Conservation (phyloP, 2,329 filamentous ascomycete genomes). For the Rugonectria rugulosa region DNA sequence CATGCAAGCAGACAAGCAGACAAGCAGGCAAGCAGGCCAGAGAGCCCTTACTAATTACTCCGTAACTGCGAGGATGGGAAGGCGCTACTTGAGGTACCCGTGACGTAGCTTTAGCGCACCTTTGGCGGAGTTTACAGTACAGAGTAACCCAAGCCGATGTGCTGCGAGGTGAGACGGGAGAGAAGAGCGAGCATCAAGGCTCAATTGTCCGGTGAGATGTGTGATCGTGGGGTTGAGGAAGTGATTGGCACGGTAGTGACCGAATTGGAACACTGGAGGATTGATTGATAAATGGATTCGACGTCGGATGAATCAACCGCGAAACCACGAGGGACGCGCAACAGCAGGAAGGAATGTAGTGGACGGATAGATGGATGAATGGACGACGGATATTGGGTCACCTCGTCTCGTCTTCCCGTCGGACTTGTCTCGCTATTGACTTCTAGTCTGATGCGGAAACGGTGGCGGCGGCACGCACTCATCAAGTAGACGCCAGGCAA, state of each 20-base stretch:
- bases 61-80: neutral
- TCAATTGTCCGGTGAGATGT: neutral
- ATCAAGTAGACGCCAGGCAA: too few species aligned
- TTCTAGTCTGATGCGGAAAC: constrained; percentile 10
- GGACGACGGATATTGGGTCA: neutral
- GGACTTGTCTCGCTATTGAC: constrained; percentile 20
- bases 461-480: neutral
- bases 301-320: neutral
- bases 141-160: constrained; percentile 10
- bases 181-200: constrained; percentile 1
- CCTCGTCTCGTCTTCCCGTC: constrained; percentile 11
- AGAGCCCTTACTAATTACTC: too few species aligned
- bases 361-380: constrained; percentile 5
- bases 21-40: too few species aligned
- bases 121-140: constrained; percentile 8
- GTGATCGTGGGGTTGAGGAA: constrained; percentile 2
- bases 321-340: constrained; percentile 20
- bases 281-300: constrained; percentile 4
- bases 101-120: constrained; percentile 20
- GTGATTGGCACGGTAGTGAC: neutral
- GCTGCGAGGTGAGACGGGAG: constrained; percentile 7
- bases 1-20: too few species aligned
- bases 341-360: constrained; percentile 18
- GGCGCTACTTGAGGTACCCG: constrained; percentile 15
- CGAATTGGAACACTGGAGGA: too few species aligned